Base-by-base conservation (phyloP, 805 yeast genomes). In the Priceomyces haplophilus region DNA sequence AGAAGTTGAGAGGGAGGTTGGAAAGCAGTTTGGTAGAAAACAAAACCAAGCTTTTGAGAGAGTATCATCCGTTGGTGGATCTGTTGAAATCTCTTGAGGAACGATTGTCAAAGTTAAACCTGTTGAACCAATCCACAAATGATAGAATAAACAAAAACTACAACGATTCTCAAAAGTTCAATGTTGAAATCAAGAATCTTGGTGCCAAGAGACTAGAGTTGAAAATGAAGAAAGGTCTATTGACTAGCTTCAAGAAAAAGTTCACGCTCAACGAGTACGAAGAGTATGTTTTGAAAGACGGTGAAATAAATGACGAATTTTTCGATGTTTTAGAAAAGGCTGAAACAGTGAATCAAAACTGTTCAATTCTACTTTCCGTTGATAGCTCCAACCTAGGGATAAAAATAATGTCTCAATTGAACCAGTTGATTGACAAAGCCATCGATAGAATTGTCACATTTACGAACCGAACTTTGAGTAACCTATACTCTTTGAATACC, bases 181-280 rank as follows among this genome's bases (percentile, higher is more conserved):
- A 54, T 11, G 40, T 41, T 0, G 54, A 58, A 10, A 54, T 73
- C 5, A 45, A 53, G 2, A 43, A 49, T 3, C 53, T 73, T 30
- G 59, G 56, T 37, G 43, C 54, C 6, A 58, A 70, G 25, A 65
- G 64, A 40, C 58, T 58, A 15, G 37, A 61, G n/a, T 42, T 75
- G 21, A 55, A 53, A 55, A 49, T 83, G 38, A 79, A 83, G 52
- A 81, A 77, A 53, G 59, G 69, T 29, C 53, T 86, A 1, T 59
- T 86, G 32, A 52, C 61, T 0, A 71, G 74, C 21, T 78, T 85
- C 50, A 79, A 81, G 47, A 69, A 73, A 3, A 76, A 77, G 43
- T 88, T 85, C 55, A 78, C 90, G 0, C 60, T 91, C 34, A 76
- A 75, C 34, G 90, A 83, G 46, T 76, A 79, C 43, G 97, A 91